phyloP scores from a whole-genome alignment of 2,329 filamentous ascomycete species.

The Phaeosphaeriaceae sp. region DNA sequence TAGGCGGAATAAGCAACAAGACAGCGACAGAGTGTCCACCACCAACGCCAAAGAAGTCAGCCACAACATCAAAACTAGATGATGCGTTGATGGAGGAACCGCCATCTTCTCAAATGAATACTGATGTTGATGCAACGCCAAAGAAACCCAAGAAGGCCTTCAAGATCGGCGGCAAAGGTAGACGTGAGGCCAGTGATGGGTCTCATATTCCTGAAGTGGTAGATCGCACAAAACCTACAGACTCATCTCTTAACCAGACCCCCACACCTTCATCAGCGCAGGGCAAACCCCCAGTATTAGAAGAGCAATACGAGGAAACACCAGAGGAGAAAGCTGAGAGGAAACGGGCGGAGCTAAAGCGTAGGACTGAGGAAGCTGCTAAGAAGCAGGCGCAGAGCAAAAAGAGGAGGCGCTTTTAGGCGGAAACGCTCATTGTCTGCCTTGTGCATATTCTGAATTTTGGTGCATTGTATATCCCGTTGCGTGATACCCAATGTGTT shows the following conservation, averaged over 20 bases:
- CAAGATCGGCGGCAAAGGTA: slow-evolving; percentile 43
- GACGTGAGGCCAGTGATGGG: slow-evolving; percentile 8
- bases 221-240: slow-evolving; percentile 5
- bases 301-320: slow-evolving; percentile 41
- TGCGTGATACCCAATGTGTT: too few relatives aligned
- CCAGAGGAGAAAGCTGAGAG: slow-evolving; percentile 61
- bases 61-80: background rate
- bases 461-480: too few relatives aligned
- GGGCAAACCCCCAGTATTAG: slow-evolving; percentile 13
- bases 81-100: slow-evolving; percentile 1
- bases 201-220: slow-evolving; percentile 6
- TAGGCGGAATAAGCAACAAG: slow-evolving; percentile 34
- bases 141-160: slow-evolving; percentile 30
- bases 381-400: slow-evolving; percentile 57
- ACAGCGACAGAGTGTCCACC: slow-evolving; percentile 1
- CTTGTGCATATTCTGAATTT: too few relatives aligned
- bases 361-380: slow-evolving; percentile 58
- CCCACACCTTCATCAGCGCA: slow-evolving; percentile 17
- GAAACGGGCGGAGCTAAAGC: slow-evolving; percentile 63
- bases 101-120: slow-evolving; percentile 7
- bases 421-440: too few relatives aligned
- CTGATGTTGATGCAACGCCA: slow-evolving; percentile 7
- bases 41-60: background rate
- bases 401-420: slow-evolving; percentile 41
- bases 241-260: slow-evolving; percentile 12